Conservation (phyloP, 2,329 filamentous ascomycete genomes). For the Pseudogymnoascus sp. region DNA sequence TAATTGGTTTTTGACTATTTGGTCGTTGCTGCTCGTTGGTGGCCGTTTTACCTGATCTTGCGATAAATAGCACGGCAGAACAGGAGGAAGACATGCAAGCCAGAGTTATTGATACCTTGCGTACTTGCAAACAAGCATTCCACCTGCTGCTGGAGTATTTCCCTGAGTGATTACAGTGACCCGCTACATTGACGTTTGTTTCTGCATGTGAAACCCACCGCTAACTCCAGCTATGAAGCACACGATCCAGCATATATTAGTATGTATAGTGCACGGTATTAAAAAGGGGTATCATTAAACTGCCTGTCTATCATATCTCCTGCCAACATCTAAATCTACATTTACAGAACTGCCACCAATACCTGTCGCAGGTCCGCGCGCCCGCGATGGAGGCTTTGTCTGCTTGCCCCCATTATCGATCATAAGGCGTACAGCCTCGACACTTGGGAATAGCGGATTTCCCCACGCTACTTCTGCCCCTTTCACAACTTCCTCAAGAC, state of each 20-base stretch:
- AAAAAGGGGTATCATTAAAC: conserved; percentile 8
- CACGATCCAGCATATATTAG: not conserved
- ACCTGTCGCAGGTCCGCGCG: not conserved
- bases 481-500: conserved; percentile 14
- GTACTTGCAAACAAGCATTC: not conserved
- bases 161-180: not conserved
- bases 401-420: conserved; percentile 3
- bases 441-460: not conserved
- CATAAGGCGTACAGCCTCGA: not conserved
- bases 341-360: conserved; percentile 1
- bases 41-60: conserved; percentile 2
- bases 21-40: not conserved
- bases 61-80: conserved; percentile 2
- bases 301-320: not conserved
- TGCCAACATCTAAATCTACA: not conserved
- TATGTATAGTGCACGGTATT: not conserved
- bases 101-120: not conserved
- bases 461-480: conserved; percentile 21
- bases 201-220: not conserved
- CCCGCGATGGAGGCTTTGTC: not conserved
- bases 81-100: not conserved
- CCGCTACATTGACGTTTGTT: not conserved
- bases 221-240: not conserved
- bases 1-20: not conserved
- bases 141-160: not conserved